These are phyloP conservation scores for Paecilomyces sp. DNA, from an alignment of 2,329 filamentous ascomycete species.

Conservation along the genomic window DNA sequence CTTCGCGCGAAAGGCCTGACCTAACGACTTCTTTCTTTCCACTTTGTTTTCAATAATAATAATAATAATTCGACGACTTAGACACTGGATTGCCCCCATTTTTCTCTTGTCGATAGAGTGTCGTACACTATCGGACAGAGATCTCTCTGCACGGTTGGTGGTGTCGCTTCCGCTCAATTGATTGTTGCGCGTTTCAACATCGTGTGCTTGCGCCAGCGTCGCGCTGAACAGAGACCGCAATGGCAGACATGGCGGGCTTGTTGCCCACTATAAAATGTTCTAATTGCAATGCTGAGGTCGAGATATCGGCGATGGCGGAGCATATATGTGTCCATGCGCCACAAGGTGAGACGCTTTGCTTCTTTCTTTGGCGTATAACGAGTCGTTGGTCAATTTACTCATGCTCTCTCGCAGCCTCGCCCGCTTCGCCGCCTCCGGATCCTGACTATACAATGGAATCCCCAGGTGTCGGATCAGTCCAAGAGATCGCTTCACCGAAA, in stretches of 20 bases:
- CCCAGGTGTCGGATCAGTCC: neutral
- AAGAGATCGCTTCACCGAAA: conserved; percentile 19
- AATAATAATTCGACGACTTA: neutral
- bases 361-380: neutral
- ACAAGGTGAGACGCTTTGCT: conserved; percentile 24
- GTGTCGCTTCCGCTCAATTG: conserved; percentile 34
- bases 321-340: conserved; percentile 58
- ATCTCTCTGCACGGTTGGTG: neutral
- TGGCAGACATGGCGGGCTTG: conserved; percentile 57
- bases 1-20: neutral
- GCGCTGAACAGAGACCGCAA: neutral
- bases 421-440: conserved; percentile 16
- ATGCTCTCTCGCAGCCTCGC: conserved; percentile 20
- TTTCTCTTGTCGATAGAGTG: neutral
- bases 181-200: neutral
- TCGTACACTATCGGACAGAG: neutral
- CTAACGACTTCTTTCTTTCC: neutral
- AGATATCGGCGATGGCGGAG: conserved; percentile 80
- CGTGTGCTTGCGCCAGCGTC: neutral
- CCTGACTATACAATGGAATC: conserved; percentile 1
- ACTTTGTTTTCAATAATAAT: too few species aligned
- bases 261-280: conserved; percentile 86
- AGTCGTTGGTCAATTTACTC: conserved; percentile 3
- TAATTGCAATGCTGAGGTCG: conserved; percentile 66
- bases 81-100: neutral